These are phyloP conservation scores for Kodamaea jinghongensis DNA, from an alignment of 805 yeast genomes.

Conservation along the genomic window DNA sequence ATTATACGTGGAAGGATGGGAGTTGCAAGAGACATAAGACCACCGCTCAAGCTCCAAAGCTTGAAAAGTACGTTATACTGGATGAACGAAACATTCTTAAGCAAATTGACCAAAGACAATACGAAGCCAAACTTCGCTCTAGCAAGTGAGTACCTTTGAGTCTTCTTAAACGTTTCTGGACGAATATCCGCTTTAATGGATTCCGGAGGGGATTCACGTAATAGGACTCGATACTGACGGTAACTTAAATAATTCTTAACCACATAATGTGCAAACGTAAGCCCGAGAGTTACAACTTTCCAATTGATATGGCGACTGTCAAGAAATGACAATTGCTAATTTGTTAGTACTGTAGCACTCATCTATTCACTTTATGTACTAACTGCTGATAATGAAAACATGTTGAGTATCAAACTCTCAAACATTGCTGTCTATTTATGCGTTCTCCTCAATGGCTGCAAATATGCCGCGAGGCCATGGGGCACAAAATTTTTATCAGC, in stretches of 20 bases:
- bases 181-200: constrained; percentile 67
- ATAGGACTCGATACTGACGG: constrained; percentile 73
- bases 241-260: constrained; percentile 72
- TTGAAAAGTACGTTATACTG: constrained; percentile 51
- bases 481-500: too few relatives aligned
- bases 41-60: constrained; percentile 51
- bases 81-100: constrained; percentile 57
- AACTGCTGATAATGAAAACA: constrained; percentile 27
- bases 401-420: too few relatives aligned
- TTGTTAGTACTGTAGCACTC: neutral
- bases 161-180: constrained; percentile 68
- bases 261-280: constrained; percentile 68
- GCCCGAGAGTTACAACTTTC: constrained; percentile 72
- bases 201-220: constrained; percentile 55
- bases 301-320: constrained; percentile 75
- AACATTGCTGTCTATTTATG: too few relatives aligned
- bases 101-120: constrained; percentile 47
- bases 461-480: too few relatives aligned
- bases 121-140: constrained; percentile 69
- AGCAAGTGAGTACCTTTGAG: constrained; percentile 76
- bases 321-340: constrained; percentile 47
- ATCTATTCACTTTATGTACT: constrained; percentile 11
- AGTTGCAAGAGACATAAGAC: constrained; percentile 54
- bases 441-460: too few relatives aligned
- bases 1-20: constrained; percentile 34